A percentile compares a stretch with the other conserved stretches of the same genome.
Evolutionary conservation across 208 protist genomes (phyloP).

Genomic region (Jaenimonas drosophilae): DNA sequence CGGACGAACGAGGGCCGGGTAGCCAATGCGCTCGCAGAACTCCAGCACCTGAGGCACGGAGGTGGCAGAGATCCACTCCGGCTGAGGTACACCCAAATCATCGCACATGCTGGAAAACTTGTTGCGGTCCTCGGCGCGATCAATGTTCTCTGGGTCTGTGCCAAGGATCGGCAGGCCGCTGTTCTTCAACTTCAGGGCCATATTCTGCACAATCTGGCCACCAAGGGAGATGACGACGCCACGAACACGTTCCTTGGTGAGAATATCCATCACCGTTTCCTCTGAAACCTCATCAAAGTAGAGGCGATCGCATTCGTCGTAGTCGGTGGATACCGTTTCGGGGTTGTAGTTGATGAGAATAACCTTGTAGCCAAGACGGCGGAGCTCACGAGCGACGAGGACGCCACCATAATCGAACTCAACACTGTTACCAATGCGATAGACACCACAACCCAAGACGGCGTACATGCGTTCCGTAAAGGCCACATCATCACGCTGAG

Average conservation of each 20-base stretch:
- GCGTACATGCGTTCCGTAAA: conserved; percentile 79
- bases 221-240: conserved; percentile 96
- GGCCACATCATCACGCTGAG: conserved; percentile 74
- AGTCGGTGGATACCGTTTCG: conserved; percentile 98
- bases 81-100: conserved; percentile 93
- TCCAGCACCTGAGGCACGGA: conserved; percentile 81
- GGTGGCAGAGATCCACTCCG: conserved; percentile 93
- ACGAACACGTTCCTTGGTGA: conserved; percentile 85
- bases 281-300: conserved; percentile 98
- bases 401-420: conserved; percentile 99
- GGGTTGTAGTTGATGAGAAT: conserved; percentile 99
- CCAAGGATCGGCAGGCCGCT: conserved; percentile 92
- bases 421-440: conserved; percentile 96
- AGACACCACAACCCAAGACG: conserved; percentile 96
- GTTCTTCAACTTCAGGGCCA: conserved; percentile 90
- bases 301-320: conserved; percentile 95
- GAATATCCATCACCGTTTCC: conserved; percentile 96
- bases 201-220: conserved; percentile 98
- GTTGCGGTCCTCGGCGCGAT: conserved; percentile 96
- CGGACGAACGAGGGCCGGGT: conserved; percentile 93
- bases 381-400: conserved; percentile 89
- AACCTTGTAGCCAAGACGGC: conserved; percentile 88
- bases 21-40: conserved; percentile 90
- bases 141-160: conserved; percentile 94
- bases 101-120: conserved; percentile 93